Evolutionary conservation across 371 early-diverging fungal genomes (phyloP).

Genomic region (Lichtheimia ramosa): DNA sequence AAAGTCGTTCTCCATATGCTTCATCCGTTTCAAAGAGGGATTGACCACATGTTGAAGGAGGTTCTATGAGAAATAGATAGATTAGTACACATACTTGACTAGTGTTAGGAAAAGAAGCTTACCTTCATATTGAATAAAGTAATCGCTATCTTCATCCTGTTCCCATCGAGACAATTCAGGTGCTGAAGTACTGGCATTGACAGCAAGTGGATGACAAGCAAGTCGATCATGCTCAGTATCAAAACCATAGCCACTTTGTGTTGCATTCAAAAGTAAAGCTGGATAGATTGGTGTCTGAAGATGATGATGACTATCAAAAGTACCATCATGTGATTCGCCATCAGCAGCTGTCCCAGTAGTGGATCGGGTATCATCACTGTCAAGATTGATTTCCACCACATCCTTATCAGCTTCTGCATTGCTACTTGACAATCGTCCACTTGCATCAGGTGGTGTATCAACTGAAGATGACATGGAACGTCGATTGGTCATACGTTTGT

Average conservation of each 20-base stretch:
- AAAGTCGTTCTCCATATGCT: constrained; percentile 35
- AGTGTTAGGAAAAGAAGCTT: neutral
- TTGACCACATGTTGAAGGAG: neutral
- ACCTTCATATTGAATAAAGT: constrained; percentile 6
- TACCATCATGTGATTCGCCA: neutral
- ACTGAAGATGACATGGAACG: constrained; percentile 4
- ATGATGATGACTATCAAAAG: constrained; percentile 1
- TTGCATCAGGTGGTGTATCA: constrained; percentile 1
- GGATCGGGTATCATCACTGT: constrained; percentile 8
- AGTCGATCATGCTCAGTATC: neutral
- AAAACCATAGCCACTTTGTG: constrained; percentile 1
- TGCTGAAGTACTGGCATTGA: constrained; percentile 13
- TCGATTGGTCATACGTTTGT: constrained; percentile 15
- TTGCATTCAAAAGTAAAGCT: constrained; percentile 16
- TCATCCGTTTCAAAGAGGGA: constrained; percentile 6
- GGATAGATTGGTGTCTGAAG: constrained; percentile 22
- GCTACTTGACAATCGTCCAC: neutral
- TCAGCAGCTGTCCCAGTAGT: neutral
- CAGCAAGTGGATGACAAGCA: neutral
- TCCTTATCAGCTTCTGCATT: constrained; percentile 24
- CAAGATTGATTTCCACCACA: constrained; percentile 27
- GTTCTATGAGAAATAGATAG: neutral
- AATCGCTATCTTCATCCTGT: constrained; percentile 6
- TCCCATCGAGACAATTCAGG: constrained; percentile 14
- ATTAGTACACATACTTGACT: neutral